Base-by-base conservation (phyloP, 768 basidiomycete genomes). In the Pleurotus giganteus region DNA sequence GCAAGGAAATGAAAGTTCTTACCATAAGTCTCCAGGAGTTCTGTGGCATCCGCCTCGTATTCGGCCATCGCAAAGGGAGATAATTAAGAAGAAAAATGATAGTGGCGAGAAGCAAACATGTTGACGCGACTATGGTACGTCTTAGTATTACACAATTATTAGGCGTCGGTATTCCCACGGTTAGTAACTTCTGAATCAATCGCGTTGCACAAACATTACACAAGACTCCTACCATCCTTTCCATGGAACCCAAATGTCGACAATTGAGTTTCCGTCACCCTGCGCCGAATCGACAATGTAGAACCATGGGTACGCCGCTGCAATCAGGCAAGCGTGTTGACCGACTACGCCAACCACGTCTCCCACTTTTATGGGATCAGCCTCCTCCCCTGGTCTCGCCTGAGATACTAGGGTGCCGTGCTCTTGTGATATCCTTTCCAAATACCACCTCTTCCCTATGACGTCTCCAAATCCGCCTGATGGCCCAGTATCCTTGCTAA, bases 21-120 rank as follows among this genome's bases (percentile, higher is more conserved):
- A 94, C 94, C 94, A 70, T 98, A 98, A 58, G 94, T 93, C 73
- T 97, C 94, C 61, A 95, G 69, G 46, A 98, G 83, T 69, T 98
- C 94, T 52, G 94, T 96, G 11, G 89, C 92, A 63, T 93, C 93
- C 46, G 77, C 81, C 47, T 89, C 81, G 70, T 84, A 88, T 63
- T 89, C 85, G 67, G 79, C 70, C 86, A 87, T 88, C 58, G 66
- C 67, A 66, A 62, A 61, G 57, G 63, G 61, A 58, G 58, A 51
- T 49, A 61, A 57, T 29, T 57, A 58, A 60, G 43, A 55, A 57
- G 58, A 57, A 57, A 28, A 47, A 56, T 46, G 15, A 26, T 13
- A 21, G 53, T 36, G 31, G 28, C 28, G 24, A 45, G 32, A 43
- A 55, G 21, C 49, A 44, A 46, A 43, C 29, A 31, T 55, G 29